These are phyloP conservation scores for Pterocarpus santalinus DNA, from an alignment of 306 rosid genomes.

Conservation along the genomic window DNA sequence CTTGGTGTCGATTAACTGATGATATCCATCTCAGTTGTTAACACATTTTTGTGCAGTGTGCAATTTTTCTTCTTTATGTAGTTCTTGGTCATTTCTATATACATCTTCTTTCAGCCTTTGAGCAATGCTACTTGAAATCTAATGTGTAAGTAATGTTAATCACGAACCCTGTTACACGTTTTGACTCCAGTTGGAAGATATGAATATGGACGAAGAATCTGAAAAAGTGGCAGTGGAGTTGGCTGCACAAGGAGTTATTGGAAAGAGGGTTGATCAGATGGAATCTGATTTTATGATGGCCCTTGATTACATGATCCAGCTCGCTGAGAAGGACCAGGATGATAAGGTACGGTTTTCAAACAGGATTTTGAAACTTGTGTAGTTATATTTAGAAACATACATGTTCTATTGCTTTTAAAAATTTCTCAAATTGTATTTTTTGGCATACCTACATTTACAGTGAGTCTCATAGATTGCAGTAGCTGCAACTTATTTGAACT, in stretches of 20 bases:
- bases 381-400: slow-evolving; percentile 2
- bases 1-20: background rate
- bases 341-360: slow-evolving; percentile 69
- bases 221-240: slow-evolving; percentile 94
- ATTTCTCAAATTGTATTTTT: background rate
- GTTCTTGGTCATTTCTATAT: slow-evolving; percentile 2
- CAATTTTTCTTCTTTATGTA: slow-evolving; percentile 8
- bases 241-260: slow-evolving; percentile 97
- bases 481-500: slow-evolving; percentile 31
- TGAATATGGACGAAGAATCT: slow-evolving; percentile 85
- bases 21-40: background rate
- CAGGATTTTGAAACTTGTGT: slow-evolving; percentile 9
- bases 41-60: background rate
- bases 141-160: background rate
- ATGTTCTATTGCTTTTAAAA: background rate
- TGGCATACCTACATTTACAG: background rate
- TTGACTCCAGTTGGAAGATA: slow-evolving; percentile 79
- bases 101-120: slow-evolving; percentile 13
- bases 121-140: background rate
- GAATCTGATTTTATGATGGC: slow-evolving; percentile 92
- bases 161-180: too few species aligned
- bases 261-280: slow-evolving; percentile 97
- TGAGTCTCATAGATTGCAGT: slow-evolving; percentile 9
- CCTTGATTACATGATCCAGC: slow-evolving; percentile 91
- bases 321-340: slow-evolving; percentile 83